These are phyloP conservation scores for Trichoderma sp. DNA, from an alignment of 2,329 filamentous ascomycete genomes.

Conservation along the genomic window DNA sequence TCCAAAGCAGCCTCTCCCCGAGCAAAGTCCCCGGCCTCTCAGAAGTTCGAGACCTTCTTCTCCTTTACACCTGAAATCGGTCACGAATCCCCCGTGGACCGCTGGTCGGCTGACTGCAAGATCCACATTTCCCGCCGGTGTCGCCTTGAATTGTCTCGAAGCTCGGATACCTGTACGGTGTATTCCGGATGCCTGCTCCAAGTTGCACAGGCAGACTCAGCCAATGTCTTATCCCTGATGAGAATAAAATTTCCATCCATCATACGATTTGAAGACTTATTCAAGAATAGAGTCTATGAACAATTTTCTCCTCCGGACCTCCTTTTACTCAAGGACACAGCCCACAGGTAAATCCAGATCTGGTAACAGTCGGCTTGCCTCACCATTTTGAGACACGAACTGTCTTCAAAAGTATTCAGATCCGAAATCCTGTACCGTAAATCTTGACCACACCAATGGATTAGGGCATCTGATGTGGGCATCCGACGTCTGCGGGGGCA, in stretches of 20 bases:
- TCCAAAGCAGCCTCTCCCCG: background rate
- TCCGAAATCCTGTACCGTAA: no score
- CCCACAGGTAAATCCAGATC: background rate
- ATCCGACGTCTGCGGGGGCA: background rate
- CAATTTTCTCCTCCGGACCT: background rate
- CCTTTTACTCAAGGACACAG: background rate
- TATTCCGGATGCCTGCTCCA: background rate
- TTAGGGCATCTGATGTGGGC: background rate
- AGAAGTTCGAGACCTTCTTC: conserved; percentile 7
- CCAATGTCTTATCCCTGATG: background rate
- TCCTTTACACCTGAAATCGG: background rate
- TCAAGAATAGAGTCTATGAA: background rate
- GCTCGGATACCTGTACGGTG: background rate
- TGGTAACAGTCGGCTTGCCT: background rate
- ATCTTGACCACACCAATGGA: background rate
- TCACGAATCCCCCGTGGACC: background rate
- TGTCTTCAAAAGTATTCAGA: background rate
- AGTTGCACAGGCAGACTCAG: background rate
- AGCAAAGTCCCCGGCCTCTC: background rate
- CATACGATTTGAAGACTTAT: background rate
- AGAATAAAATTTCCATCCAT: background rate
- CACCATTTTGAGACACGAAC: background rate
- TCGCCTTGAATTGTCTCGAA: conserved; percentile 13
- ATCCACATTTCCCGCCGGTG: conserved; percentile 14
- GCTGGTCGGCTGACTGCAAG: conserved; percentile 13